Evolutionary conservation across 371 early-diverging fungal genomes (phyloP), one percentile per base, ranked within the genome.

Genomic region (Chytridiales sp.): DNA sequence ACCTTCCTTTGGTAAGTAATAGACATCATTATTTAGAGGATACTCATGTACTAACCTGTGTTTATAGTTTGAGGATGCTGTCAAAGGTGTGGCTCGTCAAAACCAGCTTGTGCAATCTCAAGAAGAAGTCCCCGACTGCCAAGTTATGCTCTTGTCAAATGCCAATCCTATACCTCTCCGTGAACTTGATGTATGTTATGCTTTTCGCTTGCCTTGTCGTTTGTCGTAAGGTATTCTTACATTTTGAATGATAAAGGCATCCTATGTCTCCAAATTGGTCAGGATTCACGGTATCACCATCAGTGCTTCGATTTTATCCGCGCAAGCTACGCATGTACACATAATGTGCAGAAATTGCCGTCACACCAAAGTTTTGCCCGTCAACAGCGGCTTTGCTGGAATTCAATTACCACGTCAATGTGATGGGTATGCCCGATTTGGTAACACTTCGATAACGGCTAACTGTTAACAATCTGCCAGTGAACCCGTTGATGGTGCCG

Each of bases 281-380:
- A 88, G 93, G 35, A 85, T 99, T 46, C 85, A 94, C 17, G 99
- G 99, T 44, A 98, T 99, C 57, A 89, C 99, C 36, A 95, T 99
- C 64, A 91, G 93, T 4, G 94, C 97, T 1, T 91, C 94, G 3
- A 87, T 93, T n/a, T 72, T 93, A 44, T 78, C 88, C 46, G 87
- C 92, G 17, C 89, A 97, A 79, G 92, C 95, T 1, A 93, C 93
- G 5, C 69, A 81, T 50, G 83, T 98, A 22, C 88, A 88, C 22
- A 77, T 94, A 52, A 86, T 88, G 82, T 98, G 98, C 80, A 84
- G 85, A 56, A 72, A 76, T 19, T 98, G 98, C 77, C 83, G 92
- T 32, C 81, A 87, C 69, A 82, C 82, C 40, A 90, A 89, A 69
- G 72, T 77, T 30, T 59, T 97, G 24, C 83, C 86, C 3, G 88